Evolutionary conservation across 192 early-diverging fungal genomes (phyloP).

Genomic region (Backusella psychrophila): DNA sequence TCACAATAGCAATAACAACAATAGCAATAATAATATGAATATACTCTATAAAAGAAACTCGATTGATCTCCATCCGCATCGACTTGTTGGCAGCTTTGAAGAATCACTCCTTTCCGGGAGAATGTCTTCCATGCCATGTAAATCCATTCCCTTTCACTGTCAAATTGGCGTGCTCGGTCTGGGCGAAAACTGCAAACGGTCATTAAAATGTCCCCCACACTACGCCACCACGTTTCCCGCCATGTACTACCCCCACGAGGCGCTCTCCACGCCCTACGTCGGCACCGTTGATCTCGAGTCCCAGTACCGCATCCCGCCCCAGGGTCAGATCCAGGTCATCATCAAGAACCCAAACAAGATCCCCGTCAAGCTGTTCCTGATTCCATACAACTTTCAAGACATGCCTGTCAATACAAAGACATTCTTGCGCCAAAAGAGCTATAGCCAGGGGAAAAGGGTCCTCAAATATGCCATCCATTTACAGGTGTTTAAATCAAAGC

Average conservation of each 20-base stretch:
- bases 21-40: background rate
- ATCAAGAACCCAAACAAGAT: conserved; percentile 79
- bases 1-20: no score
- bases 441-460: conserved; percentile 28
- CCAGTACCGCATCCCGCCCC: conserved; percentile 60
- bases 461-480: conserved; percentile 77
- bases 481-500: conserved; percentile 59
- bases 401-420: conserved; percentile 73
- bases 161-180: conserved; percentile 69
- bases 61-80: conserved; percentile 13
- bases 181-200: conserved; percentile 47
- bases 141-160: conserved; percentile 65
- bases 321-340: conserved; percentile 78
- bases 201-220: conserved; percentile 67
- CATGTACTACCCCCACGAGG: conserved; percentile 52
- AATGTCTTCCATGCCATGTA: conserved; percentile 73
- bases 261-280: conserved; percentile 64
- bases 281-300: conserved; percentile 57
- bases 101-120: conserved; percentile 75
- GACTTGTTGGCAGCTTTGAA: conserved; percentile 53
- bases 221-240: conserved; percentile 62
- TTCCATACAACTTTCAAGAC: conserved; percentile 76
- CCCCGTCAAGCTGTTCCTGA: conserved; percentile 73
- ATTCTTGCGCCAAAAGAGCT: conserved; percentile 80
- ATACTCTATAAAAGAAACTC: background rate